Evolutionary conservation across 148 eudicot genomes (phyloP), one percentile per base, ranked within the genome.

Genomic region (Rhododendron mucronatum): DNA sequence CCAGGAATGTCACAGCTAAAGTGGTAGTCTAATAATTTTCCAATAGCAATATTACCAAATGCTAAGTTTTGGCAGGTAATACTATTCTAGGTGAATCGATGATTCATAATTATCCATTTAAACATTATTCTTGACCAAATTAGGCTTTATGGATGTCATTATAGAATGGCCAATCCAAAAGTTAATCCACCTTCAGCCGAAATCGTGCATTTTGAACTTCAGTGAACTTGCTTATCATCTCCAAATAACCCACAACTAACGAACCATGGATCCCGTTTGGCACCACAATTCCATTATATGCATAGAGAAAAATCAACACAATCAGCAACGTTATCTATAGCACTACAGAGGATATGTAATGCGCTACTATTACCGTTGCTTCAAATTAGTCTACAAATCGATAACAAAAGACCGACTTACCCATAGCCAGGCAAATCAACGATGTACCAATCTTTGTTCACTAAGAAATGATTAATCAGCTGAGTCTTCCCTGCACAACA

Each of bases 341-440:
- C 26, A 44, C 4, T 44, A 21, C 28, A 45, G 14, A 23, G 21
- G 15, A 48, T 33, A 28, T 30, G 6, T 30, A 81, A 30, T 7
- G 83, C 44, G 83, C 67, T 53, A 81, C 51, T n/a, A 83, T 18
- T 50, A 15, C 50, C 26, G 48, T 59, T 20, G 47, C 67, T 39
- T 21, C 37, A 83, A 65, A 61, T 20, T 65, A 26, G 57, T 67
- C 41, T 44, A 51, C 59, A 48, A 48, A 48, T 8, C 13, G 9
- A 1, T 28, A 8, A 8, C 30, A 44, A 12, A 3, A 55, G 3
- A 15, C 8, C 61, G 37, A 85, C 96, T 92, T 84, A 97, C 98
- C 99, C 98, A 86, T 97, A 97, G 57, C 98, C 99, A 83, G 99
- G 99, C 87, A 97, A 92, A 93, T 97, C 98, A 79, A 97, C 99